Evolutionary conservation across 257 asterid genomes (phyloP).

Genomic region (Nicotiana sylvestris): DNA sequence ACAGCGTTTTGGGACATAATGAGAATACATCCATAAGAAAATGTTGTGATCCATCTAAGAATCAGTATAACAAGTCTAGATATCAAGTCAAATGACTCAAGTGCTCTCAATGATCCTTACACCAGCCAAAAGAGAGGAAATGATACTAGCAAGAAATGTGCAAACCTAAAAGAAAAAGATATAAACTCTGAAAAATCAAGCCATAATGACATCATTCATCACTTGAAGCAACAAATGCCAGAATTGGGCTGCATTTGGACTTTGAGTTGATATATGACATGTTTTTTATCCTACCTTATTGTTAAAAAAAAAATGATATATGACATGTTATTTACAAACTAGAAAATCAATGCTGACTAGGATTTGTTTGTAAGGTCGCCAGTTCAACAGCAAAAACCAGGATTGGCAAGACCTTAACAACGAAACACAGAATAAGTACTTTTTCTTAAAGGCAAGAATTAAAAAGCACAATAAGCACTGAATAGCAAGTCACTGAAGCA

Average conservation of each 20-base stretch:
- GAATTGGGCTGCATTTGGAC: neutral
- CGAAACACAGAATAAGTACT: neutral
- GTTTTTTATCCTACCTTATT: too few species aligned
- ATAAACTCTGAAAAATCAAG: neutral
- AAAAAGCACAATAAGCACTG: neutral
- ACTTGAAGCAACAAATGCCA: neutral
- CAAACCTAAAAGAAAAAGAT: neutral
- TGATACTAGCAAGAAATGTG: neutral
- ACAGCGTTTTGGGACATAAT: neutral
- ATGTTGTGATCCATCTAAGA: neutral
- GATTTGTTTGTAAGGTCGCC: neutral
- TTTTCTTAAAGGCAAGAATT: too few species aligned
- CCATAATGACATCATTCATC: conserved; percentile 3
- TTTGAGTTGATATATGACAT: neutral
- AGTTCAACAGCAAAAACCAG: neutral
- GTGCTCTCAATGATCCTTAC: neutral
- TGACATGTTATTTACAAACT: neutral
- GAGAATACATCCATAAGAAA: neutral
- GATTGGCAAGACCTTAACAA: neutral
- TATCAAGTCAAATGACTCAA: conserved; percentile 1
- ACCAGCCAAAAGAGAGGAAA: conserved; percentile 6
- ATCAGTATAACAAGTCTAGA: neutral
- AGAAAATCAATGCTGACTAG: neutral
- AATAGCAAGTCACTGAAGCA: neutral
- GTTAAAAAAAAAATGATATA: neutral